Percentiles rank a stretch among this genome's conserved stretches.
Conservation (phyloP, 2,329 filamentous ascomycete species). For the Arthrocladium fulminans region DNA sequence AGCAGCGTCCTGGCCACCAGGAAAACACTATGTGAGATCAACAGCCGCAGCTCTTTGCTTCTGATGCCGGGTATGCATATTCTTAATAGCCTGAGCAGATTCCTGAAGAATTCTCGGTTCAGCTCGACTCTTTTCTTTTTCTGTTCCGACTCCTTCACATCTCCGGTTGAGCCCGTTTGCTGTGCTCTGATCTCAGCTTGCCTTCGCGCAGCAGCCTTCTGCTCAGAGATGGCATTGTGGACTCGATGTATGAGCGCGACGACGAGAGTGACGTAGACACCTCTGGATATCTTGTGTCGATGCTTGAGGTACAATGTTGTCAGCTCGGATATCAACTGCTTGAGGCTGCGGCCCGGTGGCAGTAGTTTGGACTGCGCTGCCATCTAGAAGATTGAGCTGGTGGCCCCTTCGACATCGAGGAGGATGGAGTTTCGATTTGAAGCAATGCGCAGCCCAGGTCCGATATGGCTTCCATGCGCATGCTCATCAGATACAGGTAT, state of each 20-base stretch:
- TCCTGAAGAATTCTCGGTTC: constrained; percentile 77
- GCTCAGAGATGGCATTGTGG: constrained; percentile 82
- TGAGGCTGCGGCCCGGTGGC: constrained; percentile 55
- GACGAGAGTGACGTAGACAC: constrained; percentile 73
- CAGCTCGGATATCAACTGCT: constrained; percentile 56
- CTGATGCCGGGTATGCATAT: constrained; percentile 87
- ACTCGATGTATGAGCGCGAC: constrained; percentile 76
- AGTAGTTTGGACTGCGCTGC: constrained; percentile 65
- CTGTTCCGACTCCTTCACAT: constrained; percentile 25
- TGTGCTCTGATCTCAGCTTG: constrained; percentile 54
- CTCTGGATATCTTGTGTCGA: constrained; percentile 72
- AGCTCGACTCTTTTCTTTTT: constrained; percentile 75
- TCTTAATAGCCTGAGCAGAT: constrained; percentile 64
- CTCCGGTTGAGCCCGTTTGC: constrained; percentile 32
- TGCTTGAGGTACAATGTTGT: constrained; percentile 67
- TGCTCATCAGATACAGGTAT: no score
- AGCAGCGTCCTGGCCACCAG: constrained; percentile 83
- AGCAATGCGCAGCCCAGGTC: neutral
- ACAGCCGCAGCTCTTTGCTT: constrained; percentile 75
- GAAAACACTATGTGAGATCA: constrained; percentile 89
- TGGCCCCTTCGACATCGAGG: neutral
- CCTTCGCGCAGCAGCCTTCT: constrained; percentile 71
- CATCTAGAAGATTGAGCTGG: constrained; percentile 42
- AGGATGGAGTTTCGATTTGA: neutral
- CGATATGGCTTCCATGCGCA: neutral